Evolutionary conservation across 179 eudicot species (phyloP).

Genomic region (Amaranthus tricolor): DNA sequence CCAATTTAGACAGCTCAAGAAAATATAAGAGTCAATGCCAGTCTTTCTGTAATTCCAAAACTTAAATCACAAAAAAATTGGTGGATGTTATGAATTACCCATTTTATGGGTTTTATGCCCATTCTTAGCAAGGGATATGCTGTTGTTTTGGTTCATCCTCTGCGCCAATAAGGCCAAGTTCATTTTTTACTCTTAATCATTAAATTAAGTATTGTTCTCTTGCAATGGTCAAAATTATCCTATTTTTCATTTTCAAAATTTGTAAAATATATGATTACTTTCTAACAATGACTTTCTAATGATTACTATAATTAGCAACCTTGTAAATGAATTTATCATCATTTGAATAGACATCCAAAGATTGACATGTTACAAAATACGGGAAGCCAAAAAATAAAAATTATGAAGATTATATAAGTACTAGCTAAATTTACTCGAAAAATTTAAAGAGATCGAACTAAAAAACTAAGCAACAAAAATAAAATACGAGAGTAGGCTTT

Average conservation of each 20-base stretch:
- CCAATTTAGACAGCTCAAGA: constrained; percentile 24
- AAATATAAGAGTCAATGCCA: not conserved
- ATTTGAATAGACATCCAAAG: no score
- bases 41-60: constrained; percentile 13
- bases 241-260: not conserved
- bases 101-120: constrained; percentile 11
- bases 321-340: no score
- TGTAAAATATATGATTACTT: not conserved
- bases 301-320: not conserved
- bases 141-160: not conserved
- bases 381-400: no score
- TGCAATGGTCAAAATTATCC: not conserved
- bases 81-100: constrained; percentile 38
- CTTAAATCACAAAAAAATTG: not conserved
- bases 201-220: not conserved
- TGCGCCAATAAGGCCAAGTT: constrained; percentile 2
- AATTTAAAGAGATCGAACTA: no score
- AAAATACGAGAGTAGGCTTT: no score
- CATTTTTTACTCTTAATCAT: not conserved
- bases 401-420: no score
- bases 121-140: not conserved
- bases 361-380: no score
- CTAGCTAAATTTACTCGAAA: no score
- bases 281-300: not conserved
- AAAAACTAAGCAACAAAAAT: no score